A percentile compares a stretch with the other conserved stretches of the same genome.
These are phyloP conservation scores for Xylaria intraflava DNA, from an alignment of 495 filamentous ascomycete species.

Conservation along the genomic window DNA sequence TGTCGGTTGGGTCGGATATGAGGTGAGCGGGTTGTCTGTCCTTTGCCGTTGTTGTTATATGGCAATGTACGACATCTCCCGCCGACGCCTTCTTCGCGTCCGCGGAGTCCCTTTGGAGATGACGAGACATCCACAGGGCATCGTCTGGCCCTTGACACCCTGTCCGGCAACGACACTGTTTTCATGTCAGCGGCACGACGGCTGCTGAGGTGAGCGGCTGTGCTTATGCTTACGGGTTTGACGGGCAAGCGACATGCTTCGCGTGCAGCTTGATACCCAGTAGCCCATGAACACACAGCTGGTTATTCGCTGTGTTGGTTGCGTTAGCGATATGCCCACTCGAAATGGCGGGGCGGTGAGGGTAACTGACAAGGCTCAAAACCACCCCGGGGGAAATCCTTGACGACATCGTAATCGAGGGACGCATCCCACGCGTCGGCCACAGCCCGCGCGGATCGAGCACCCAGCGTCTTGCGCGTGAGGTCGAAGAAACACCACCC, in stretches of 20 bases:
- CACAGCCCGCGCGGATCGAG: conserved; percentile 10
- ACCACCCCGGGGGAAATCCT: conserved; percentile 11
- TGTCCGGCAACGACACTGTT: not conserved
- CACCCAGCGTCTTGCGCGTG: conserved; percentile 14
- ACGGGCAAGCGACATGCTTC: conserved; percentile 5
- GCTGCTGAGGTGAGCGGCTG: not conserved
- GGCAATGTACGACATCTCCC: conserved; percentile 9
- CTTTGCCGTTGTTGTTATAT: not conserved
- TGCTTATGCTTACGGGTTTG: conserved; percentile 1
- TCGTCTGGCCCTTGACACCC: conserved; percentile 6
- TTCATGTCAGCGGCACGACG: not conserved
- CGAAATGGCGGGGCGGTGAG: not conserved
- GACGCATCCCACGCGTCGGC: conserved; percentile 13
- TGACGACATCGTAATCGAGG: conserved; percentile 13
- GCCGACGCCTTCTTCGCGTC: not conserved
- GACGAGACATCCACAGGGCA: conserved; percentile 11
- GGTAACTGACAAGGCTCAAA: conserved; percentile 11
- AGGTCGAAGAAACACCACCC: conserved; percentile 16
- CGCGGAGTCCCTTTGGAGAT: conserved; percentile 3
- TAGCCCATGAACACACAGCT: conserved; percentile 16
- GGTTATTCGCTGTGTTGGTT: conserved; percentile 8
- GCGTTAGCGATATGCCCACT: not conserved
- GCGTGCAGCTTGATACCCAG: conserved; percentile 11
- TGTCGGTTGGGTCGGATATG: not conserved
- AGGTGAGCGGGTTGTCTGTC: no score